Percentiles rank a stretch among this genome's conserved stretches.
Conservation (phyloP, 164 flowering plant genomes). For the Nymphaea colorata region DNA sequence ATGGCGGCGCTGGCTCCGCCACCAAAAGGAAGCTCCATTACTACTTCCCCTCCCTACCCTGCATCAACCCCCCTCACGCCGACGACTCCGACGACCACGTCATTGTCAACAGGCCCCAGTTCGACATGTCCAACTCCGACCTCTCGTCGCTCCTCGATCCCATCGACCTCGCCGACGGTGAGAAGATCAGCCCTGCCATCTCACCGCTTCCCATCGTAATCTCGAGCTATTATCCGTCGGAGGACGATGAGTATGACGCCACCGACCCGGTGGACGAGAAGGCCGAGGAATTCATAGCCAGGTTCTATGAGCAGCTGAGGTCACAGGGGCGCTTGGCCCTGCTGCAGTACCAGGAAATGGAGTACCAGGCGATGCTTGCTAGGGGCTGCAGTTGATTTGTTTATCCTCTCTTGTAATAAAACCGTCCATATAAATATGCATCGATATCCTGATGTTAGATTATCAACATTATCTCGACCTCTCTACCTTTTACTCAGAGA, state of each 20-base stretch:
- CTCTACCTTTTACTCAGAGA: neutral
- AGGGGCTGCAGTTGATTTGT: slow-evolving; percentile 6
- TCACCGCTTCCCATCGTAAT: slow-evolving; percentile 28
- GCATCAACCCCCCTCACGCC: slow-evolving; percentile 24
- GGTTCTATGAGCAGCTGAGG: slow-evolving; percentile 45
- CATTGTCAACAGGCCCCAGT: slow-evolving; percentile 6
- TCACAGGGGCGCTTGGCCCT: slow-evolving; percentile 28
- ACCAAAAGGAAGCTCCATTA: slow-evolving; percentile 25
- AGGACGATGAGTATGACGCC: slow-evolving; percentile 16
- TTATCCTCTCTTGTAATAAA: neutral
- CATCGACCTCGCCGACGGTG: slow-evolving; percentile 13
- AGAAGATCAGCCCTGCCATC: slow-evolving; percentile 19
- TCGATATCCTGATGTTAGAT: neutral
- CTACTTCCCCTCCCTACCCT: slow-evolving; percentile 25
- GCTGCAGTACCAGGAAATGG: slow-evolving; percentile 22
- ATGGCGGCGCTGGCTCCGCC: slow-evolving; percentile 3
- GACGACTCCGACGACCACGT: slow-evolving; percentile 11
- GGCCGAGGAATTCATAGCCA: slow-evolving; percentile 46
- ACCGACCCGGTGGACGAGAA: slow-evolving; percentile 26
- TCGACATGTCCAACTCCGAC: slow-evolving; percentile 20
- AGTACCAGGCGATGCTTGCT: slow-evolving; percentile 19
- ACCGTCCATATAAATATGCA: neutral
- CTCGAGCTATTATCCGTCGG: slow-evolving; percentile 26
- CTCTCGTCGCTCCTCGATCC: slow-evolving; percentile 18
- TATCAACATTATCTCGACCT: neutral